phyloP scores from a whole-genome alignment of 257 asterid genomes.

The Solanum ossicruentum region DNA sequence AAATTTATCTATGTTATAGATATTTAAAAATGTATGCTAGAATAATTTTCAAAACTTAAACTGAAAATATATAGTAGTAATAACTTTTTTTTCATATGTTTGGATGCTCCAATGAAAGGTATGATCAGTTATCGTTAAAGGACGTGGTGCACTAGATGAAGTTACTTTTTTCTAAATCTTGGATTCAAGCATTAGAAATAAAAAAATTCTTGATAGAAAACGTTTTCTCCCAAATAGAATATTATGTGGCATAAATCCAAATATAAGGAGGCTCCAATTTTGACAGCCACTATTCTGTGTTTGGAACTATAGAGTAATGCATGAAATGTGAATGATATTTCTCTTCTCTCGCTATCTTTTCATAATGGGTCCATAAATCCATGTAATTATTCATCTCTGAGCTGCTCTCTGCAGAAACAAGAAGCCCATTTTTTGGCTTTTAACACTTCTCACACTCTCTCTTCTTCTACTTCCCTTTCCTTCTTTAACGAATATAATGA shows the following conservation, averaged over 20 bases:
- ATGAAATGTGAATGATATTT: background rate
- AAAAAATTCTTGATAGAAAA: too few species aligned
- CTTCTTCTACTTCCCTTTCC: conserved; percentile 7
- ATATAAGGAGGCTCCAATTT: background rate
- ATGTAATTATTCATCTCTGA: conserved; percentile 16
- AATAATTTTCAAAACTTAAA: too few species aligned
- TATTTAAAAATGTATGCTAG: background rate
- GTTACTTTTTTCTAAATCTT: too few species aligned
- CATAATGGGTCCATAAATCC: conserved; percentile 42
- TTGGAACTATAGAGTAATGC: background rate
- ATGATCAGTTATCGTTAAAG: too few species aligned
- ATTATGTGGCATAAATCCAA: too few species aligned
- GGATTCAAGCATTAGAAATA: too few species aligned
- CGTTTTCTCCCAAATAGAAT: too few species aligned
- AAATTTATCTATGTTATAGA: background rate
- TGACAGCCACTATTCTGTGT: background rate
- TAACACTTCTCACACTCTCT: conserved; percentile 7
- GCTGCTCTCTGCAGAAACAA: conserved; percentile 15
- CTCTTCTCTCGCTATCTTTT: conserved; percentile 9
- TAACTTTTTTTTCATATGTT: background rate
- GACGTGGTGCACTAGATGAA: too few species aligned
- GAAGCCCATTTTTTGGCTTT: conserved; percentile 18
- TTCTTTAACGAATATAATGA: background rate
- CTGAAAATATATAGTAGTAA: background rate
- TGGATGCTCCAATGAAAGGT: background rate